Evolutionary conservation across 805 yeast species (phyloP), one percentile per base, ranked within the genome.

Genomic region (Candida sphagnicola): DNA sequence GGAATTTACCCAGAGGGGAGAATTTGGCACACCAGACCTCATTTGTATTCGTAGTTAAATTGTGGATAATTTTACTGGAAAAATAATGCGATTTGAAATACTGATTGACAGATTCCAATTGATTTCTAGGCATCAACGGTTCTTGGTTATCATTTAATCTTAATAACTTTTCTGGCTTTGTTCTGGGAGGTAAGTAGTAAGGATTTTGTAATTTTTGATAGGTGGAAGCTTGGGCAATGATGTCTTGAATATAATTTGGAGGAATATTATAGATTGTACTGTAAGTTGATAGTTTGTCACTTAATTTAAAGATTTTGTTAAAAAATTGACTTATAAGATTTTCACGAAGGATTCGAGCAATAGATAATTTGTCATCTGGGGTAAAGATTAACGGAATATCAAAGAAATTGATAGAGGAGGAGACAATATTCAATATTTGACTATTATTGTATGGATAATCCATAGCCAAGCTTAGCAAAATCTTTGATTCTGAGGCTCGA

Each of bases 11-110:
- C 60, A 76, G 74, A 33, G 88, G 85, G 4, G 93, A 82, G 53
- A 86, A 89, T 41, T 76, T 75, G 11, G 84, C 70, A 53, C 71
- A 83, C 97, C 97, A 90, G 10, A 87, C 91, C 56, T 90, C 95
- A 52, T 82, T 78, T 1, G 63, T 57, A 51, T 85, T 93, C 31
- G 70, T 65, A 1, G 60, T 46, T 5, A 85, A 59, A 0, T 73
- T 68, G 40, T 70, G 67, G 10, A 74, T 52, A 3, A 75, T 57
- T 2, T 62, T 62, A 15, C 67, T 67, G 1, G 88, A 28, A 17
- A 37, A 31, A 28, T 28, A 28, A 16, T 28, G 31, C 11, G 34
- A 21, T 32, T 37, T 37, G 23, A 32, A 31, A 15, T 31, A 26
- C n/a, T 31, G 28, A 28, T 31, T 32, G 8, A 30, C 23, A 14